phyloP scores from a whole-genome alignment of 2,329 filamentous ascomycete species.

The Chaetomium globosum region DNA sequence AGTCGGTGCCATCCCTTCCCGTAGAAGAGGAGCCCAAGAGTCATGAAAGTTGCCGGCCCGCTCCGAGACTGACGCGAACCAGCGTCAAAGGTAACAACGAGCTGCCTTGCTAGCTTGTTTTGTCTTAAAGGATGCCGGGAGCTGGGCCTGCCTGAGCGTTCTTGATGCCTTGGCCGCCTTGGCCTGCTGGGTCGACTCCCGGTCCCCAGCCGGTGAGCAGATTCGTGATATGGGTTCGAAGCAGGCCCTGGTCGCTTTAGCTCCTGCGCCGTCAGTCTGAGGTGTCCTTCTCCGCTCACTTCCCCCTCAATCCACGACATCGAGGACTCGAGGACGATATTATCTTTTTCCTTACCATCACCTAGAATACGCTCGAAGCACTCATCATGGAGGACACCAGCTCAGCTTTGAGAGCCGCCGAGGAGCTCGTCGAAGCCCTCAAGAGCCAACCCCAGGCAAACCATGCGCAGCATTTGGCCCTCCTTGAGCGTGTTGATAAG shows the following conservation, averaged over 20 bases:
- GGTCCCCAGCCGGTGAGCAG: neutral
- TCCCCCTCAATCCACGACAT: conserved; percentile 5
- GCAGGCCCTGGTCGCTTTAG: conserved; percentile 21
- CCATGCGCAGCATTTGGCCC: conserved; percentile 24
- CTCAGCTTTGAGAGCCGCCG: conserved; percentile 34
- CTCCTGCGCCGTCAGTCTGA: neutral
- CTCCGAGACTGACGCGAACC: conserved; percentile 6
- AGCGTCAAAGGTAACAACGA: neutral
- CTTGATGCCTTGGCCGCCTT: neutral
- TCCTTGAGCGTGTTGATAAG: conserved; percentile 35
- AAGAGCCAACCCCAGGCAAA: conserved; percentile 29
- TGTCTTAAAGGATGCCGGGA: neutral
- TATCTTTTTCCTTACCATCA: neutral
- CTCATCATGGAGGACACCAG: conserved; percentile 28
- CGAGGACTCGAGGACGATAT: neutral
- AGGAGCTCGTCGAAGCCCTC: conserved; percentile 41
- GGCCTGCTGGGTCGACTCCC: conserved; percentile 1
- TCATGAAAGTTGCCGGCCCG: conserved; percentile 13
- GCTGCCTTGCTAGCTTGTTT: neutral
- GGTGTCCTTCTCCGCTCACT: conserved; percentile 15
- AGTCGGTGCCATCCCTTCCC: neutral
- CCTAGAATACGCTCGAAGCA: neutral
- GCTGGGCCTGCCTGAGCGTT: neutral
- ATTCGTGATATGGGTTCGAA: conserved; percentile 9
- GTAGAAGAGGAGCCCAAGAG: neutral